Conservation (phyloP, 1,284 basidiomycete genomes). For the Leccinum solheimii region DNA sequence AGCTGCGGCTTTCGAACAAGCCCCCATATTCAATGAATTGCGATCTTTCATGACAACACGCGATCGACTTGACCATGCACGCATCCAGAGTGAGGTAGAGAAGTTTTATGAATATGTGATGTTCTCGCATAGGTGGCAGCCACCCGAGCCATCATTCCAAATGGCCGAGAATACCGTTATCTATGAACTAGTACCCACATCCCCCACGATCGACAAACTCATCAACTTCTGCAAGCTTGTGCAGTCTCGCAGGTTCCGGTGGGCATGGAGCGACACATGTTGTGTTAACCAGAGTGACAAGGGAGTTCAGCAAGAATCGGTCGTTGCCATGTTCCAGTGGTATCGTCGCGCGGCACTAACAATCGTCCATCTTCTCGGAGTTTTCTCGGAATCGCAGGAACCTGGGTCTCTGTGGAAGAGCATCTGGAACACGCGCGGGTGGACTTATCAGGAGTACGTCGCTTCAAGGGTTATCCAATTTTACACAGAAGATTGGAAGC, state of each 20-base stretch:
- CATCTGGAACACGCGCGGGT: background rate
- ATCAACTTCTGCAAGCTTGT: background rate
- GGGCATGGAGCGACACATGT: background rate
- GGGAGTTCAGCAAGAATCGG: background rate
- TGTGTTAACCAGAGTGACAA: background rate
- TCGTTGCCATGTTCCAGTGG: background rate
- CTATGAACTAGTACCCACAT: background rate
- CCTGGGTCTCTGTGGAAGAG: background rate
- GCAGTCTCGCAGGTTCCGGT: background rate
- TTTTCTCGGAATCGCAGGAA: background rate
- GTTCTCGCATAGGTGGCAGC: background rate
- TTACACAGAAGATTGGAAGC: background rate
- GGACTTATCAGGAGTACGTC: background rate
- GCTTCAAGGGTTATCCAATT: background rate
- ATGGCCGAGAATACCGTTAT: background rate
- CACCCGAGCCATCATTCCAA: background rate
- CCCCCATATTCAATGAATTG: no score
- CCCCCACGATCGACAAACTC: background rate
- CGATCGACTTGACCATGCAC: background rate
- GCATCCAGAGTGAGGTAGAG: background rate
- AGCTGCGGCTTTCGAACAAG: no score
- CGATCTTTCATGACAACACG: no score
- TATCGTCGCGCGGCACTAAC: background rate
- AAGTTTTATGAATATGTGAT: background rate
- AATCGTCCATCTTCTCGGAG: background rate